Conservation (phyloP, 2,329 filamentous ascomycete genomes). For the Torrubiellomyces zombiae region DNA sequence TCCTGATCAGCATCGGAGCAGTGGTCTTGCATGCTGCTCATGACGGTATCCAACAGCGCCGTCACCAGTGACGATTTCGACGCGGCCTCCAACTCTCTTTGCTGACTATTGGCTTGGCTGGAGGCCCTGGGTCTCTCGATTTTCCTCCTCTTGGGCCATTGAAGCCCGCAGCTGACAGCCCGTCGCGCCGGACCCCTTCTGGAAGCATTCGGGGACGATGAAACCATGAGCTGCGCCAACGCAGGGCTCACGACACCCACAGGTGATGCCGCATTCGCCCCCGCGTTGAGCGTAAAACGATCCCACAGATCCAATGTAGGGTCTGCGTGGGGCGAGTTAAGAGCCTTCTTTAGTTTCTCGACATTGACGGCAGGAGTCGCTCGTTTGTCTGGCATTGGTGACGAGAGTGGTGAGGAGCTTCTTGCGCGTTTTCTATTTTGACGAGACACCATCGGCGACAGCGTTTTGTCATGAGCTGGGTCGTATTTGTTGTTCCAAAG, state of each 20-base stretch:
- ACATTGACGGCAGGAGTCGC: conserved; percentile 35
- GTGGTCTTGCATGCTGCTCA: conserved; percentile 30
- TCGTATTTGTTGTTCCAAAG: conserved; percentile 40
- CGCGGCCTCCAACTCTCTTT: conserved; percentile 26
- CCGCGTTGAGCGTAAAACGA: conserved; percentile 41
- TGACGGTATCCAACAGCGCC: conserved; percentile 50
- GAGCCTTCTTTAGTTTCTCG: conserved; percentile 36
- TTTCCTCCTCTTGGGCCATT: conserved; percentile 57
- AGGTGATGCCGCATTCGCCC: conserved; percentile 23
- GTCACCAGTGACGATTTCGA: conserved; percentile 42
- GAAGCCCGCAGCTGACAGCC: conserved; percentile 50
- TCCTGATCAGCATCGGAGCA: conserved; percentile 16
- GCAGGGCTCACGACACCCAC: conserved; percentile 35
- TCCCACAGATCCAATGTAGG: conserved; percentile 65
- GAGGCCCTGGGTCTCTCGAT: conserved; percentile 29
- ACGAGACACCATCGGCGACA: conserved; percentile 32
- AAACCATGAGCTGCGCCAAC: conserved; percentile 49
- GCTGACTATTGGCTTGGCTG: conserved; percentile 14
- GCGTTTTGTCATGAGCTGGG: conserved; percentile 19
- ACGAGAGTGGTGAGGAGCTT: conserved; percentile 58
- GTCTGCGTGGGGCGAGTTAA: conserved; percentile 53
- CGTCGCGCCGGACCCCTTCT: conserved; percentile 36
- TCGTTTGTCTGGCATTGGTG: conserved; percentile 35
- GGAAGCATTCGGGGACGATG: conserved; percentile 49
- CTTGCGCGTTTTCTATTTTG: conserved; percentile 49